These are phyloP conservation scores for Esteya vermicola DNA, from an alignment of 2,329 filamentous ascomycete species.

Conservation along the genomic window DNA sequence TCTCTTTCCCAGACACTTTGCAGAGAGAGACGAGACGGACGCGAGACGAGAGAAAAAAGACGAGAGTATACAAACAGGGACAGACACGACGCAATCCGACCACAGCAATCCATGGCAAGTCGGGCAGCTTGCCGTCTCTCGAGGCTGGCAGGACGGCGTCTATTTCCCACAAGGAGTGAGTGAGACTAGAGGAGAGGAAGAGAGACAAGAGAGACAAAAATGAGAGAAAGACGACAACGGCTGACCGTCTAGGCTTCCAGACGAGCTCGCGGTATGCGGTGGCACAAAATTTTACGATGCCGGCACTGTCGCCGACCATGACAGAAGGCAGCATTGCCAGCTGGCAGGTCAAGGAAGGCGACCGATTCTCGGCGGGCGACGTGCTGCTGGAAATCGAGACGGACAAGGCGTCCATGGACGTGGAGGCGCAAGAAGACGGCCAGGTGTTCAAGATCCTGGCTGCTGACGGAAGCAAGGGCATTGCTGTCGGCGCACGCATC, in stretches of 20 bases:
- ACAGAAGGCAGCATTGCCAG: constrained; percentile 78
- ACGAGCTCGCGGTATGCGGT: constrained; percentile 49
- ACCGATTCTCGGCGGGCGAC: constrained; percentile 68
- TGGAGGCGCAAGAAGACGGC: constrained; percentile 83
- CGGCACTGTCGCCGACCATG: constrained; percentile 83
- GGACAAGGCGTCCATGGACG: constrained; percentile 89
- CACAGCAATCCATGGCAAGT: no score
- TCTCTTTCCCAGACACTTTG: no score
- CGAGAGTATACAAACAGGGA: no score
- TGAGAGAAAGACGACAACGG: neutral
- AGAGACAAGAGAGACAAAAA: no score
- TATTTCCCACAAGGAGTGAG: no score
- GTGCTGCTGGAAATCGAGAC: constrained; percentile 87
- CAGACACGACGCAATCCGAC: no score
- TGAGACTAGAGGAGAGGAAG: no score
- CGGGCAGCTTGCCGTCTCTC: no score
- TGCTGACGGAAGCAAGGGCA: constrained; percentile 57
- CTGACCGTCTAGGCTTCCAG: constrained; percentile 39
- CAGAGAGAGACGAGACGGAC: no score
- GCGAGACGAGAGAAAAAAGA: no score
- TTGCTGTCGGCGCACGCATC: constrained; percentile 70
- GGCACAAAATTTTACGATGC: constrained; percentile 83
- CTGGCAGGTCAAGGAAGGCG: constrained; percentile 82
- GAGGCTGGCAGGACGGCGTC: no score
- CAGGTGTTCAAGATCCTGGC: constrained; percentile 71